phyloP scores from a whole-genome alignment of 2,329 filamentous ascomycete genomes.

The Colletotrichum horii region DNA sequence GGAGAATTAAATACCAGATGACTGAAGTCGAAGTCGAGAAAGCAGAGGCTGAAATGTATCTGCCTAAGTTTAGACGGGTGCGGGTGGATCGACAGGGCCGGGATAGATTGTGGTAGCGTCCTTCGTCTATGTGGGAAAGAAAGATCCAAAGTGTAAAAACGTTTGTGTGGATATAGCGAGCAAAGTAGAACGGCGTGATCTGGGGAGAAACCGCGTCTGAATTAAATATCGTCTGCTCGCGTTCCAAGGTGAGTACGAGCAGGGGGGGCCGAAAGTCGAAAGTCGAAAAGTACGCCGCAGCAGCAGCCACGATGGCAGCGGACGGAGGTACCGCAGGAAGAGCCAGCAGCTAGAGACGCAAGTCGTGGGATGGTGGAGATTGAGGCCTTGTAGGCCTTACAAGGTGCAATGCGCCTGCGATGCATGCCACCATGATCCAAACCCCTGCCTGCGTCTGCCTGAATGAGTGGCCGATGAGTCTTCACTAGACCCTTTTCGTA shows the following conservation, averaged over 20 bases:
- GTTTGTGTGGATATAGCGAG: constrained; percentile 1
- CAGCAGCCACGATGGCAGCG: neutral
- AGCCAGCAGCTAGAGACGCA: neutral
- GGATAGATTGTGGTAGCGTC: neutral
- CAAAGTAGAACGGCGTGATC: neutral
- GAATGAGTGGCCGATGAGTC: constrained; percentile 12
- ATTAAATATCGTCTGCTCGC: constrained; percentile 14
- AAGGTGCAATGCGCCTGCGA: neutral
- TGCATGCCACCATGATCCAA: neutral
- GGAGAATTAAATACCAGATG: constrained; percentile 9
- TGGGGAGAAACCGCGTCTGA: constrained; percentile 4
- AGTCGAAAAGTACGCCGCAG: neutral
- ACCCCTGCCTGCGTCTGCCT: constrained; percentile 18
- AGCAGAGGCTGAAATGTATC: neutral
- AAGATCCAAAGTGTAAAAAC: constrained; percentile 16
- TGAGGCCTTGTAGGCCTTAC: constrained; percentile 4
- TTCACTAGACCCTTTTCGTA: constrained; percentile 6
- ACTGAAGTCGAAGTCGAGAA: neutral
- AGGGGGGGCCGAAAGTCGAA: neutral
- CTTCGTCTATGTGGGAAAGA: neutral
- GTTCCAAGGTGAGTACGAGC: neutral
- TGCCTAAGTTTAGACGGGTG: constrained; percentile 4
- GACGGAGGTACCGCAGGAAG: neutral
- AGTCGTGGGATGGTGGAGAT: constrained; percentile 8
- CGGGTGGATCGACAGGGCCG: neutral